Base-by-base conservation (phyloP, 2,329 filamentous ascomycete genomes). In the Sporothrix pseudoabietina region DNA sequence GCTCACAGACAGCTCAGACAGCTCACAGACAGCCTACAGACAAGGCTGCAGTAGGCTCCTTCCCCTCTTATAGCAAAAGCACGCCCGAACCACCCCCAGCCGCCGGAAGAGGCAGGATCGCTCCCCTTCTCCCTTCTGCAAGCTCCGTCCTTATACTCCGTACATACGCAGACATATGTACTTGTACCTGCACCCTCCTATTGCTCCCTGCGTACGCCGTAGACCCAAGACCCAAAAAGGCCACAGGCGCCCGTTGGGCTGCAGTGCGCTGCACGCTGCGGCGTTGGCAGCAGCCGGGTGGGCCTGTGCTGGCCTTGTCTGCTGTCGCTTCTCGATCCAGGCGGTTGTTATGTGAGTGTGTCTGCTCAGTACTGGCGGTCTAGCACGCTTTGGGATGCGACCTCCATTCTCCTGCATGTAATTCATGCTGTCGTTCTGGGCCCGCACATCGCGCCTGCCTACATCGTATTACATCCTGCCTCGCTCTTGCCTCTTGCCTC, bases 31-130 rank as follows among this genome's bases (percentile, higher is more conserved):
- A 41, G 32, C 19, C 47, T 49, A 54, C 66, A 55, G 66, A 41
- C 66, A 69, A 69, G 66, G 66, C 65, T 68, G 65, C 26, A 52
- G 65, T 52, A 68, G 63, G 8, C 52, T 30, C n/a, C 52, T 26
- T 12, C 26, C 52, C 52, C 19, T n/a, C 10, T 8, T 4, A 47
- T 16, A 3, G 5, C 44, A 47, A 19, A 49, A 49, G 44, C 44
- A 49, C 44, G 14, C 19, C 44, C 44, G 19, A 14, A 49, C 44
- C 44, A 49, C 44, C 44, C 30, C 55, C 55, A 35, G 55, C 35
- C 39, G 41, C 19, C 22, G 39, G 61, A 66, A 66, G 39, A 26
- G 39, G 61, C 9, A 69, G 65, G 47, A 52, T 54, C 16, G 44
- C 14, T 26, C 8, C 19, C 59, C 39, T 44, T 63, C 59, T 26